phyloP scores from a whole-genome alignment of 495 filamentous ascomycete genomes.

The Friedmanniomyces endolithicus region DNA sequence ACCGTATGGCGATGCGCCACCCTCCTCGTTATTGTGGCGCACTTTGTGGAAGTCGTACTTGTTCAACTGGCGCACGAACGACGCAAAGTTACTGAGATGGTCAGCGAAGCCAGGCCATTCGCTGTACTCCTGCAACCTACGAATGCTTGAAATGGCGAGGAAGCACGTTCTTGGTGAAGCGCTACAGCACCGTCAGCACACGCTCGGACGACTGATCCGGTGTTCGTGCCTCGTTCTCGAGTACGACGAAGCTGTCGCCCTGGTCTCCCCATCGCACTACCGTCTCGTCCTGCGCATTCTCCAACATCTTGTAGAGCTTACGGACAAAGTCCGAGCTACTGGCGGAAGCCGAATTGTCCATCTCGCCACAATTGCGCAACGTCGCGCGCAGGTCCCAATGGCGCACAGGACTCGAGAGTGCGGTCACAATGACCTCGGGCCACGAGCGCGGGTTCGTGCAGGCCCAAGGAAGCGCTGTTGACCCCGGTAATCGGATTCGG shows the following conservation, averaged over 20 bases:
- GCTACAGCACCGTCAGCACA: conserved; percentile 59
- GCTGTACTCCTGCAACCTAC: not conserved
- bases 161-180: conserved; percentile 93
- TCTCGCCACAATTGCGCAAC: not conserved
- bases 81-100: conserved; percentile 89
- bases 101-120: not conserved
- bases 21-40: conserved; percentile 89
- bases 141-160: conserved; percentile 85
- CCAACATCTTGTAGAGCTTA: conserved; percentile 64
- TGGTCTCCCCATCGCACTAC: conserved; percentile 94
- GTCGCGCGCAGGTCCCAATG: not conserved
- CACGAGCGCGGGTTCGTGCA: not conserved
- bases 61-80: conserved; percentile 96
- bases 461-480: not conserved
- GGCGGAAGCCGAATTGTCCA: not conserved
- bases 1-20: conserved; percentile 79
- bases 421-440: not conserved
- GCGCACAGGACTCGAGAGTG: not conserved
- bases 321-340: not conserved
- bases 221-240: conserved; percentile 42
- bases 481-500: not conserved
- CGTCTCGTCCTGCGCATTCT: conserved; percentile 81
- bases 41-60: conserved; percentile 99
- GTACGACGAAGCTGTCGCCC: conserved; percentile 90
- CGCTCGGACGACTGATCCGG: not conserved